Conservation (phyloP, 108 stramenopile species). For the Fragilariopsis cylindrus region DNA sequence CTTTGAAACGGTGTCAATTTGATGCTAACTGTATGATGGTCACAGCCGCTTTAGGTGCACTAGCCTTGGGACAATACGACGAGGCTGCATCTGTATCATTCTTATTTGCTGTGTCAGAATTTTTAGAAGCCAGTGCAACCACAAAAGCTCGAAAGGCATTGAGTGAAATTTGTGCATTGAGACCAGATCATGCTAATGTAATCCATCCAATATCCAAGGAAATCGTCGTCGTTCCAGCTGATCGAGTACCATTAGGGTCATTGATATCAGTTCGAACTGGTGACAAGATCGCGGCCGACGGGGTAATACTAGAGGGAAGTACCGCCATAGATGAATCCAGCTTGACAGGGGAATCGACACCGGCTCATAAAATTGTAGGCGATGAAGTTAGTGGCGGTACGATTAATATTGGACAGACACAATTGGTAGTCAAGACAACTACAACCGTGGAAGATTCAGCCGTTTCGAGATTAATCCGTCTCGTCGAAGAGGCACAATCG, state of each 20-base stretch:
- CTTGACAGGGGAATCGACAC: slow-evolving; percentile 89
- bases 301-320: slow-evolving; percentile 81
- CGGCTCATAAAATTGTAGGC: slow-evolving; percentile 62
- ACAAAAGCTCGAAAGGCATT: slow-evolving; percentile 74
- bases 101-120: slow-evolving; percentile 83
- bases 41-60: slow-evolving; percentile 80
- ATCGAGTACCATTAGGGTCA: slow-evolving; percentile 70
- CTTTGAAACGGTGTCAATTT: slow-evolving; percentile 60
- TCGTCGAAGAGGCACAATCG: slow-evolving; percentile 84
- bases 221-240: slow-evolving; percentile 72
- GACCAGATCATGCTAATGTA: slow-evolving; percentile 86
- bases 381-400: slow-evolving; percentile 74
- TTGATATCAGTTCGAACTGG: slow-evolving; percentile 87
- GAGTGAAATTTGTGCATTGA: slow-evolving; percentile 60
- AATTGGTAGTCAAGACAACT: slow-evolving; percentile 64
- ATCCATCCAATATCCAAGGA: slow-evolving; percentile 52
- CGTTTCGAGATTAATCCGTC: slow-evolving; percentile 68
- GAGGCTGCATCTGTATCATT: slow-evolving; percentile 89
- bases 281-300: slow-evolving; percentile 94
- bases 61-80: slow-evolving; percentile 71
- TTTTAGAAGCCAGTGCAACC: slow-evolving; percentile 74
- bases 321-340: slow-evolving; percentile 91
- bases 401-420: slow-evolving; percentile 64
- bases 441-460: slow-evolving; percentile 74
- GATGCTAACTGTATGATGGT: slow-evolving; percentile 94